A percentile compares a stretch with the other conserved stretches of the same genome.
These are phyloP conservation scores for Puccinia hordei DNA, from an alignment of 1,284 basidiomycete genomes.

Conservation along the genomic window DNA sequence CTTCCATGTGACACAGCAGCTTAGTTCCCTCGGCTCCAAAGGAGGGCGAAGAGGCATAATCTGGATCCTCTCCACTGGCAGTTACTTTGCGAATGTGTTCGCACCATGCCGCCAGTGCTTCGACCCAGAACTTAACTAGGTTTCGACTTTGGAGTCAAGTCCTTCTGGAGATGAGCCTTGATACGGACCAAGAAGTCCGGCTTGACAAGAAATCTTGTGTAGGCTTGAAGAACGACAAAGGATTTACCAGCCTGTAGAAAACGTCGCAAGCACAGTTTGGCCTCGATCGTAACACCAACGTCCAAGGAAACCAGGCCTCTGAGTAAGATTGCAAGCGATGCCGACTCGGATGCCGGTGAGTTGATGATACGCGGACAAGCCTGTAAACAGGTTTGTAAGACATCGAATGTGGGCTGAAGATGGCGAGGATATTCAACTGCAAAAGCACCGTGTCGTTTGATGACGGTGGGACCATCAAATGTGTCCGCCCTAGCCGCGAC, in stretches of 20 bases:
- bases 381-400: conserved; percentile 78
- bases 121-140: conserved; percentile 49
- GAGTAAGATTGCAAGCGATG: conserved; percentile 77
- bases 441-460: conserved; percentile 63
- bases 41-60: not conserved
- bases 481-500: conserved; percentile 19
- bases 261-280: conserved; percentile 42
- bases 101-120: conserved; percentile 45
- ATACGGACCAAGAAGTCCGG: conserved; percentile 44
- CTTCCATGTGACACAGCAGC: conserved; percentile 44
- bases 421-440: conserved; percentile 72
- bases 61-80: conserved; percentile 10
- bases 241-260: conserved; percentile 48
- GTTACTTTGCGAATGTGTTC: conserved; percentile 44
- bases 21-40: conserved; percentile 43
- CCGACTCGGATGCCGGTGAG: conserved; percentile 63
- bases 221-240: conserved; percentile 43
- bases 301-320: conserved; percentile 82
- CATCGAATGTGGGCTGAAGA: conserved; percentile 69
- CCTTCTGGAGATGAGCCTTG: conserved; percentile 46
- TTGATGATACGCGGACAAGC: conserved; percentile 78
- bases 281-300: conserved; percentile 62
- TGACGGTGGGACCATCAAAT: conserved; percentile 57
- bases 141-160: conserved; percentile 37
- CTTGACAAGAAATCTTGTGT: conserved; percentile 46